Percentiles rank a stretch among this genome's conserved stretches.
These are phyloP conservation scores for Penstemon davidsonii DNA, from an alignment of 257 asterid genomes.

Conservation along the genomic window DNA sequence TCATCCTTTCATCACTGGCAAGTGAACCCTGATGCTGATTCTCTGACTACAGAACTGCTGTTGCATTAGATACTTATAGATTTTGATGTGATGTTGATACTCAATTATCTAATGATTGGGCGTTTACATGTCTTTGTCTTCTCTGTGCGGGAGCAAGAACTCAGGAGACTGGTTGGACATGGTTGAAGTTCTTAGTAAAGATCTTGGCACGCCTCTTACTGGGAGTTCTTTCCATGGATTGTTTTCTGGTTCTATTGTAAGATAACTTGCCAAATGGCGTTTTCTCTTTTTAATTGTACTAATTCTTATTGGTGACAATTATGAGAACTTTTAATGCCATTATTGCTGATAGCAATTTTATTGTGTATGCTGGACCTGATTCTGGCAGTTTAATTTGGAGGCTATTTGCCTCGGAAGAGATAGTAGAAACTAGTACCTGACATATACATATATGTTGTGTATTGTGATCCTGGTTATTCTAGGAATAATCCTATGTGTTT, in stretches of 20 bases:
- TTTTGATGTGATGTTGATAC: conserved; percentile 54
- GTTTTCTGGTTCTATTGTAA: conserved; percentile 97
- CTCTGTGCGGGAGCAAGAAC: conserved; percentile 62
- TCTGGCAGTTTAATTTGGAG: conserved; percentile 38
- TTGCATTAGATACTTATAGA: conserved; percentile 66
- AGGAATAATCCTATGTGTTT: conserved; percentile 20
- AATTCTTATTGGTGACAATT: conserved; percentile 57
- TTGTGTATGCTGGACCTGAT: conserved; percentile 34
- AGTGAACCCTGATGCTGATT: conserved; percentile 88
- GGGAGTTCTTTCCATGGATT: conserved; percentile 90
- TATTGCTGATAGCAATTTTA: conserved; percentile 30
- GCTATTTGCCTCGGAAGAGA: conserved; percentile 35
- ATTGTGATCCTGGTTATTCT: conserved; percentile 25
- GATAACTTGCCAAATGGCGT: conserved; percentile 81
- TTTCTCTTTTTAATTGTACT: conserved; percentile 65
- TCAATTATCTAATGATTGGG: conserved; percentile 76
- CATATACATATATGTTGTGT: conserved; percentile 25
- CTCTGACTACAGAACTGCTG: conserved; percentile 72
- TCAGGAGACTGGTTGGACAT: conserved; percentile 45
- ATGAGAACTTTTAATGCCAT: conserved; percentile 38
- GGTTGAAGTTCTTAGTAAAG: conserved; percentile 55
- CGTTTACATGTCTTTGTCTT: conserved; percentile 72
- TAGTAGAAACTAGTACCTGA: conserved; percentile 33
- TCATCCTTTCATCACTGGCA: conserved; percentile 99
- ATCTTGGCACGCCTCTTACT: conserved; percentile 59